Evolutionary conservation across 2,329 filamentous ascomycete genomes (phyloP).

Genomic region (Tothia fuscella): DNA sequence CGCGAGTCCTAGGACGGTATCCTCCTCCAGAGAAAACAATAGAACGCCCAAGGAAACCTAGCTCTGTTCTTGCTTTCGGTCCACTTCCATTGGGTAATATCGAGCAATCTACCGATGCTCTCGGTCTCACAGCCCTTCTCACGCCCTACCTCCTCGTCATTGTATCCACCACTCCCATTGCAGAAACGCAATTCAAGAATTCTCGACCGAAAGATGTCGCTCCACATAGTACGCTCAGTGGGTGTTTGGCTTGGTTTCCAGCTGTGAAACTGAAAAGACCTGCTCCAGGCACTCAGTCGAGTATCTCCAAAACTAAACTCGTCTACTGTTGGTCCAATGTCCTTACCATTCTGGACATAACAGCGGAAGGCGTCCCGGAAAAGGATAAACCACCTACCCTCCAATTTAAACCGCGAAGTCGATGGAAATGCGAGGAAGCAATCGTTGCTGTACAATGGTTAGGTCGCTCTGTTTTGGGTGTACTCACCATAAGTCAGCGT

Average conservation of each 20-base stretch:
- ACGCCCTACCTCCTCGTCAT: conserved; percentile 94
- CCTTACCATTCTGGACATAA: conserved; percentile 82
- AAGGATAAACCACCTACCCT: conserved; percentile 68
- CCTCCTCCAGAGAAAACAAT: conserved; percentile 51
- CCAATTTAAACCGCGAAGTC: conserved; percentile 67
- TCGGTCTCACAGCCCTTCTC: conserved; percentile 88
- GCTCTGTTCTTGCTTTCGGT: conserved; percentile 85
- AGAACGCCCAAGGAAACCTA: conserved; percentile 69
- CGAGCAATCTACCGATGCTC: conserved; percentile 71
- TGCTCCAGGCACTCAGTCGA: conserved; percentile 53
- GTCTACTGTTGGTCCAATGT: conserved; percentile 99
- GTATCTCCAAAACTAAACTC: conserved; percentile 70
- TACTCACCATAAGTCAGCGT: conserved; percentile 88
- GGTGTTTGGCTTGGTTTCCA: conserved; percentile 93
- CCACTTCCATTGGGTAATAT: conserved; percentile 88
- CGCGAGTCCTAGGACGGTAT: conserved; percentile 82
- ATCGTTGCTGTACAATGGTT: conserved; percentile 97
- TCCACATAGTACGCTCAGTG: conserved; percentile 83
- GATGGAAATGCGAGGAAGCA: conserved; percentile 89
- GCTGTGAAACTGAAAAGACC: conserved; percentile 80
- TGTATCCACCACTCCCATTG: conserved; percentile 90
- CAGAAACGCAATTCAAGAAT: conserved; percentile 92
- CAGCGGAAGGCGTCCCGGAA: conserved; percentile 54
- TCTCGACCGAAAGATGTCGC: conserved; percentile 81
- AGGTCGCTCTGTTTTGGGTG: conserved; percentile 79